Evolutionary conservation across 2,329 filamentous ascomycete genomes (phyloP).

Genomic region (Colletotrichum kahawae): DNA sequence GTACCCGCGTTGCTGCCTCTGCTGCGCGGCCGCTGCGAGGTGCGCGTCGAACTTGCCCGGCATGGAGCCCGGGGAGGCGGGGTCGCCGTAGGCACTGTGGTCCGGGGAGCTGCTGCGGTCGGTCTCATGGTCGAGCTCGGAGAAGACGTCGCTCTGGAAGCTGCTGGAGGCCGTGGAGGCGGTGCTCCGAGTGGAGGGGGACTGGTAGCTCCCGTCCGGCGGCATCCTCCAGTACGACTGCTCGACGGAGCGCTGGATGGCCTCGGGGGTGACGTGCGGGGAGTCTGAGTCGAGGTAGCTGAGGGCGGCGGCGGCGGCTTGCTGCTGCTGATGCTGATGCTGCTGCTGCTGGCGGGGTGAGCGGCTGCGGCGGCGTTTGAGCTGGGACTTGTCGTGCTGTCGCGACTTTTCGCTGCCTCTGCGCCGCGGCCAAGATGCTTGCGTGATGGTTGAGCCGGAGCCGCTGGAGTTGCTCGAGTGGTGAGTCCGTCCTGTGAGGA

Average conservation of each 20-base stretch:
- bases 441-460: constrained; percentile 46
- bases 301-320: constrained; percentile 39
- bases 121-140: constrained; percentile 44
- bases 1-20: constrained; percentile 10
- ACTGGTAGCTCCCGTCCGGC: constrained; percentile 25
- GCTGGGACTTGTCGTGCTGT: constrained; percentile 22
- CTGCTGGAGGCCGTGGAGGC: constrained; percentile 56
- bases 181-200: constrained; percentile 34
- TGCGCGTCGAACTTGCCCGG: constrained; percentile 13
- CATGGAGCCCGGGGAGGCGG: background rate
- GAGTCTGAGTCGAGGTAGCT: constrained; percentile 66
- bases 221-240: constrained; percentile 31
- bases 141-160: constrained; percentile 52
- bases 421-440: constrained; percentile 28
- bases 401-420: constrained; percentile 13
- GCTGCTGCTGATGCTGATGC: background rate
- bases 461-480: constrained; percentile 44
- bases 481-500: constrained; percentile 31
- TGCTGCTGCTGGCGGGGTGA: constrained; percentile 6
- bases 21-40: background rate
- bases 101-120: constrained; percentile 51
- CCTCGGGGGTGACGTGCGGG: constrained; percentile 45
- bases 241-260: constrained; percentile 35
- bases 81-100: constrained; percentile 37
- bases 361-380: constrained; percentile 18